A percentile compares a stretch with the other conserved stretches of the same genome.
Evolutionary conservation across 805 yeast genomes (phyloP).

Genomic region (Candida qinlingensis): DNA sequence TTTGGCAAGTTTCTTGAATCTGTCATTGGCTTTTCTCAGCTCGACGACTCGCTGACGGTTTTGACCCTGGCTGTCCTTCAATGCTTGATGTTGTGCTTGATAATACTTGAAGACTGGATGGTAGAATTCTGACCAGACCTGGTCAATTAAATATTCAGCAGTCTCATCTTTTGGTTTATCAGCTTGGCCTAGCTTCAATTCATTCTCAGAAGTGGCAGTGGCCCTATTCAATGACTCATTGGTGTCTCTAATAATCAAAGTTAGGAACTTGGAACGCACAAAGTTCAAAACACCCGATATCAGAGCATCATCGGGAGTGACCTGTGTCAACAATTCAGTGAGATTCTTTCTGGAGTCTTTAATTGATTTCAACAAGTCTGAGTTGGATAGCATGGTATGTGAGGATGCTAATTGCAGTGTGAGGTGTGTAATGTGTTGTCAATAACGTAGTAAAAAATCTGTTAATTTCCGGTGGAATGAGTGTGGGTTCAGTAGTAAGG

Average conservation of each 20-base stretch:
- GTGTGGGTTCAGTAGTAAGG: too few species aligned
- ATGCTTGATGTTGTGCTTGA: conserved; percentile 11
- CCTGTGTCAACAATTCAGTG: conserved; percentile 3
- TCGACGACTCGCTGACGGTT: conserved; percentile 37
- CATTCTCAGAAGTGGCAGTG: neutral
- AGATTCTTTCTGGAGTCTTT: conserved; percentile 13
- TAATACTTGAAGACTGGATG: conserved; percentile 58
- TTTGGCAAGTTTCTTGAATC: conserved; percentile 43
- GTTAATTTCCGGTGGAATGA: too few species aligned
- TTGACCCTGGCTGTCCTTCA: conserved; percentile 15
- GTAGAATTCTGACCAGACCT: conserved; percentile 56
- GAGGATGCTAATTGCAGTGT: too few species aligned
- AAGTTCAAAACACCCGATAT: conserved; percentile 41
- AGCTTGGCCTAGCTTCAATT: conserved; percentile 11
- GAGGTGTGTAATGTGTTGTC: too few species aligned
- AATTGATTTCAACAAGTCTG: conserved; percentile 3
- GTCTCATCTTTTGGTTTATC: conserved; percentile 3
- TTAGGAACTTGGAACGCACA: conserved; percentile 41
- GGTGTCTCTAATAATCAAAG: conserved; percentile 38
- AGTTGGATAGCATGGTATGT: conserved; percentile 1
- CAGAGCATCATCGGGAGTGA: conserved; percentile 18
- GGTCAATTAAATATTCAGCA: conserved; percentile 37
- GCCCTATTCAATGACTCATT: conserved; percentile 9
- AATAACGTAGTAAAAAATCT: too few species aligned
- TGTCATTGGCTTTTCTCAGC: conserved; percentile 48